phyloP scores from a whole-genome alignment of 805 yeast species.

The Myxozyma melibiosi region DNA sequence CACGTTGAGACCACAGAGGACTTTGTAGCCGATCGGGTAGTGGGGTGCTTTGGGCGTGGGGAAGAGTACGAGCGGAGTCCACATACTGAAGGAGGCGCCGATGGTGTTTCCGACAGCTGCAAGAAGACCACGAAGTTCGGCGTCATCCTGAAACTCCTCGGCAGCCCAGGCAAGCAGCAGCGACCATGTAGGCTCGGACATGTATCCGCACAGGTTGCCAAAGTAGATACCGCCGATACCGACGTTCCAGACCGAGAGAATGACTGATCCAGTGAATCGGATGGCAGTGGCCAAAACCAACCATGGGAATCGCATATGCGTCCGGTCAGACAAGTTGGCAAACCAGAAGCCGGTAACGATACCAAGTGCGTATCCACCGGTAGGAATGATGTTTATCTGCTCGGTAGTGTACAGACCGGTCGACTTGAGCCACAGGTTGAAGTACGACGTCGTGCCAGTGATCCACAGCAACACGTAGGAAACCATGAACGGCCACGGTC shows the following conservation, averaged over 20 bases:
- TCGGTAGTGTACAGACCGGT: constrained; percentile 33
- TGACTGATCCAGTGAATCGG: constrained; percentile 17
- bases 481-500: constrained; percentile 31
- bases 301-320: constrained; percentile 39
- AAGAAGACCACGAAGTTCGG: constrained; percentile 26
- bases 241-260: constrained; percentile 24
- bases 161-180: constrained; percentile 29
- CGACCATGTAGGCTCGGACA: constrained; percentile 28
- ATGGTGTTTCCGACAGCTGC: constrained; percentile 27
- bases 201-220: constrained; percentile 22
- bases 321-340: constrained; percentile 41
- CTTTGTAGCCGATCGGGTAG: constrained; percentile 20
- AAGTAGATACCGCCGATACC: constrained; percentile 28
- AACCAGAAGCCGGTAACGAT: constrained; percentile 38
- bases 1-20: constrained; percentile 13
- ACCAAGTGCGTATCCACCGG: constrained; percentile 42
- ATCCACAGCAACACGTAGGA: constrained; percentile 25
- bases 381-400: constrained; percentile 42
- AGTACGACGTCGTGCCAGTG: constrained; percentile 32
- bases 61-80: constrained; percentile 33
- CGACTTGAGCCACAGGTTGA: constrained; percentile 41
- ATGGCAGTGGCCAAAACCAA: constrained; percentile 31
- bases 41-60: constrained; percentile 27
- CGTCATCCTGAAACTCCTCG: constrained; percentile 30
- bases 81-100: constrained; percentile 25